Percentiles rank a stretch among this genome's conserved stretches.
phyloP scores from a whole-genome alignment of 2,329 filamentous ascomycete species.

The Colletotrichum horii region DNA sequence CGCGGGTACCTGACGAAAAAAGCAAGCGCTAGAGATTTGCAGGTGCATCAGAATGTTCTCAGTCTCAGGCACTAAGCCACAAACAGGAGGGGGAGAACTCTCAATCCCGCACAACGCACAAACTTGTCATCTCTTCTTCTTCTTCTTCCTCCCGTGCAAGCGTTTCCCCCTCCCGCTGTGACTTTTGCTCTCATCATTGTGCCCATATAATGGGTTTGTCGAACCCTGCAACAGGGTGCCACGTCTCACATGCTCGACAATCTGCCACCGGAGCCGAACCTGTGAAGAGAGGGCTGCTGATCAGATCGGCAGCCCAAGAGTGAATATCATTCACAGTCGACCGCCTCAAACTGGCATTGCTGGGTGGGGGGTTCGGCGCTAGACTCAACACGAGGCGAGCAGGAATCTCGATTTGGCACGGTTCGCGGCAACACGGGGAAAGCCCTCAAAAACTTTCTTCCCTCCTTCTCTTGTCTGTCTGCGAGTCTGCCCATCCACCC shows the following conservation, averaged over 20 bases:
- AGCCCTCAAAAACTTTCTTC: background rate
- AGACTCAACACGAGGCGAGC: constrained; percentile 8
- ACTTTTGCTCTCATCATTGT: background rate
- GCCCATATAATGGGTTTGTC: background rate
- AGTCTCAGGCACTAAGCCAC: background rate
- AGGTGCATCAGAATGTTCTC: background rate
- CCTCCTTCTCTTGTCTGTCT: background rate
- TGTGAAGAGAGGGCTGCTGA: background rate
- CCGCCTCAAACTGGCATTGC: background rate
- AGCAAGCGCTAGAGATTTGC: background rate
- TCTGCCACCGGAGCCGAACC: background rate
- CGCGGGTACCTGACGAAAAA: constrained; percentile 16
- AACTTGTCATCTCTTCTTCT: background rate
- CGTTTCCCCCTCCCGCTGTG: background rate
- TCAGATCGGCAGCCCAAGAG: constrained; percentile 5
- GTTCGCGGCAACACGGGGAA: background rate
- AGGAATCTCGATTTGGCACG: background rate
- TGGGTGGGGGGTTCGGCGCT: background rate
- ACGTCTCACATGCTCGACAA: constrained; percentile 17
- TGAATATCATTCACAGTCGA: background rate
- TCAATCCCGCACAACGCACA: background rate
- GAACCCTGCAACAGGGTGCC: background rate
- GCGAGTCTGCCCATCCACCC: background rate
- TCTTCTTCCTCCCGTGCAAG: background rate
- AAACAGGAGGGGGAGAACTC: background rate